Evolutionary conservation across 2,329 filamentous ascomycete genomes (phyloP), one percentile per base, ranked within the genome.

Genomic region (Torrubiellomyces zombiae): DNA sequence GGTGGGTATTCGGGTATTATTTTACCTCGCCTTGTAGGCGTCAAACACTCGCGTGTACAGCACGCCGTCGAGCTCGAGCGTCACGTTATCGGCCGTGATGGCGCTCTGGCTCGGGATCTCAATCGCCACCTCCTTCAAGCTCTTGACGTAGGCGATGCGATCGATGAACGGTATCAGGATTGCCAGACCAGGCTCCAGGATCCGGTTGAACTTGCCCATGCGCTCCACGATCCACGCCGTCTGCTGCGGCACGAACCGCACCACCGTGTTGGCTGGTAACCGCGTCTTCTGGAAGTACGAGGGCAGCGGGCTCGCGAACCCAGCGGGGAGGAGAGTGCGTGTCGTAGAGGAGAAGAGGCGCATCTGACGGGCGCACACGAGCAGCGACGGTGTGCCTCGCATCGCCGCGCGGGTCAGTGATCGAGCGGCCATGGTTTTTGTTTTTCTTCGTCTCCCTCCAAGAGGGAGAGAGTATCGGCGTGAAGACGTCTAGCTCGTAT

Each of bases 161-260:
- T 98, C 89, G 50, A 98, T 58, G 38, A 95, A 78, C 2, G 89
- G 89, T 27, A 89, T 64, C 38, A 98, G 57, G 34, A 98, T 66
- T 13, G 89, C 85, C 33, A 98, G 62, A 29, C 89, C 89, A 4
- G 89, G 89, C 42, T 94, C 71, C 25, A 98, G 60, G 43, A 98
- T 94, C 32, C 85, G 70, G 56, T 81, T 77, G 60, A 93, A 98
- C 55, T 85, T 89, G 43, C 89, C 89, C 89, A 98, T 98, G 46
- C 89, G 85, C 67, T 98, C 89, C 29, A 98, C 89, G 31, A 98
- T 86, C 89, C 89, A 98, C 51, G 89, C 89, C 40, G 86, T 95
- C 60, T 98, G 89, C 56, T 98, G 89, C n/a, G 89, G 89, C 20
- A 98, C 89, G 54, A 95, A 98, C 32, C 86, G 81, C 41, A 98